Percentiles rank a stretch among this genome's conserved stretches.
Evolutionary conservation across 305 asterid species (phyloP).

Genomic region (Fraxinus velutina): DNA sequence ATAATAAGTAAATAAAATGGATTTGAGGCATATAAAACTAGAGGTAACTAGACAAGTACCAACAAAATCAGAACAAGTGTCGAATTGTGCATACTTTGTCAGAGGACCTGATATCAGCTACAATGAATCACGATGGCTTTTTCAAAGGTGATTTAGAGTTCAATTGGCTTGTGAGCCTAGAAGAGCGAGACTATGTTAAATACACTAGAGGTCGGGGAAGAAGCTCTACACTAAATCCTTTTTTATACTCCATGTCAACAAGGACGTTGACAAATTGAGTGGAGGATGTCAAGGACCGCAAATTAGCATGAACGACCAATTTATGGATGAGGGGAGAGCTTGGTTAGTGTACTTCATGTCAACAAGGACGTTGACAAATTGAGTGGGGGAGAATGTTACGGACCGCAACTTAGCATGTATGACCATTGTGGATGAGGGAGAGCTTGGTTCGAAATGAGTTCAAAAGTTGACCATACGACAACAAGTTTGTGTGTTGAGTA

Average conservation of each 20-base stretch:
- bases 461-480: too few species aligned
- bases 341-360: background rate
- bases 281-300: background rate
- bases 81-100: background rate
- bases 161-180: too few species aligned
- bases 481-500: too few species aligned
- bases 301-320: background rate
- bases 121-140: background rate
- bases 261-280: background rate
- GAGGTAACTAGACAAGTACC: background rate
- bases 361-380: background rate
- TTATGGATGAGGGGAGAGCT: background rate
- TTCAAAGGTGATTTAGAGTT: too few species aligned
- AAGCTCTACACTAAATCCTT: background rate
- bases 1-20: too few species aligned
- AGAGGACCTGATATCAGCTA: background rate
- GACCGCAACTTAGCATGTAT: background rate
- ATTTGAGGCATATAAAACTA: background rate
- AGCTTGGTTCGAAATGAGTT: background rate
- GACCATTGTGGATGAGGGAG: background rate
- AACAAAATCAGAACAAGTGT: too few species aligned
- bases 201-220: background rate
- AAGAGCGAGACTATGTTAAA: too few species aligned
- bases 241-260: background rate
- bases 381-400: too few species aligned